Evolutionary conservation across 441 rosid genomes (phyloP), one percentile per base, ranked within the genome.

Genomic region (Populus hybrid): DNA sequence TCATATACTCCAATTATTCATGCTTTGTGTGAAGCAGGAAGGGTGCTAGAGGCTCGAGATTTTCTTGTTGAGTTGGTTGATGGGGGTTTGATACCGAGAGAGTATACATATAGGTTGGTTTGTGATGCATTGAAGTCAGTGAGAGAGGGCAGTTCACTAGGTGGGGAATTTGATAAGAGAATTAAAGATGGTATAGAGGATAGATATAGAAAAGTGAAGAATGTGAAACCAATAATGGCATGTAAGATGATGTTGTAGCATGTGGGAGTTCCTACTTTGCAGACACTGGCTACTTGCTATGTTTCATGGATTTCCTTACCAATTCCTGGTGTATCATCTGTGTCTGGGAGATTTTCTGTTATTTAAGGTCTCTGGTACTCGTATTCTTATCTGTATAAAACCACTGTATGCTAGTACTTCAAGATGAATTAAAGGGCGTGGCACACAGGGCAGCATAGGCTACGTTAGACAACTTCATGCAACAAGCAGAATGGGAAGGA

Each of bases 21-120:
- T 30, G 32, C 32, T 30, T 30, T 30, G 32, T 30, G 32, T 30
- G 32, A 30, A 30, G 32, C 32, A 30, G 32, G 32, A 30, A 30
- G 32, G 32, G 32, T 30, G 32, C 32, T 30, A 30, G 32, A 30
- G 32, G 32, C 4, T 30, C 32, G 32, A 30, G 32, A 30, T 30
- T 30, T 30, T 30, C 32, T 30, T 30, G 32, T 30, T 30, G 32
- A 30, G 32, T 30, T 30, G 32, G 32, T 30, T 30, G 89, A 88
- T 59, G 65, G 65, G 64, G 65, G 65, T 59, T 59, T 89, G 32
- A 30, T 30, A 75, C 97, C 92, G 28, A 85, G 97, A 76, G 98
- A 89, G 83, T 89, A 89, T 73, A 91, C 94, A 0, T 90, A 86
- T 83, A 88, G 86, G 80, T 80, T 91, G 75, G 91, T 93, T 75